Conservation (phyloP, 257 asterid species). For the Anisodus tanguticus region DNA sequence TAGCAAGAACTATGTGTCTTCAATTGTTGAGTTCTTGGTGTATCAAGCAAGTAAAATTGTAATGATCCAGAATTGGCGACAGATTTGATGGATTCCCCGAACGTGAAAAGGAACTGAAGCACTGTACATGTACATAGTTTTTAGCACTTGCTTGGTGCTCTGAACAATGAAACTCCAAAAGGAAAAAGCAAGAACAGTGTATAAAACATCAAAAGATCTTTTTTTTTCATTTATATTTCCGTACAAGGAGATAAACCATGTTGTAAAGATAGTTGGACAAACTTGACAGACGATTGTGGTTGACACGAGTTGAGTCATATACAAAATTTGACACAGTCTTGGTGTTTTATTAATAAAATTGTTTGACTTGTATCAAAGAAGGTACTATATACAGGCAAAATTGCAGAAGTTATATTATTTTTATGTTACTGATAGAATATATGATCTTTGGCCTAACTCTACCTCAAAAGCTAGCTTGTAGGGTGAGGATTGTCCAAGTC, state of each 20-base stretch:
- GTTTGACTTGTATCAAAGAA: background rate
- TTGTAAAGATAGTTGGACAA: background rate
- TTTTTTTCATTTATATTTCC: background rate
- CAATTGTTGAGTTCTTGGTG: slow-evolving; percentile 5
- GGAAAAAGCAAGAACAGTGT: background rate
- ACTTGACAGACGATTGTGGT: background rate
- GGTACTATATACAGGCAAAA: background rate
- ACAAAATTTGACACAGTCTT: background rate
- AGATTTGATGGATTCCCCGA: background rate
- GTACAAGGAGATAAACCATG: background rate
- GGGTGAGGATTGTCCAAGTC: too few species aligned
- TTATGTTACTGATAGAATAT: too few species aligned
- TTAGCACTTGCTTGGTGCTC: background rate
- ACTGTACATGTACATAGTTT: background rate
- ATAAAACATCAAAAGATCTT: background rate
- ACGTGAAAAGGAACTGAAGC: background rate
- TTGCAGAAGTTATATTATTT: background rate
- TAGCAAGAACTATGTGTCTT: background rate
- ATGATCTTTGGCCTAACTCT: too few species aligned
- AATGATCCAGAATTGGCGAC: background rate
- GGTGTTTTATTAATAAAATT: background rate
- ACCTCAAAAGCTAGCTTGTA: too few species aligned
- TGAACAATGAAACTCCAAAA: background rate
- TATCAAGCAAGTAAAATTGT: background rate
- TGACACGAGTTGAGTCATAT: background rate